Conservation (phyloP, 371 early-diverging fungal genomes). For the Parasitella parasitica region DNA sequence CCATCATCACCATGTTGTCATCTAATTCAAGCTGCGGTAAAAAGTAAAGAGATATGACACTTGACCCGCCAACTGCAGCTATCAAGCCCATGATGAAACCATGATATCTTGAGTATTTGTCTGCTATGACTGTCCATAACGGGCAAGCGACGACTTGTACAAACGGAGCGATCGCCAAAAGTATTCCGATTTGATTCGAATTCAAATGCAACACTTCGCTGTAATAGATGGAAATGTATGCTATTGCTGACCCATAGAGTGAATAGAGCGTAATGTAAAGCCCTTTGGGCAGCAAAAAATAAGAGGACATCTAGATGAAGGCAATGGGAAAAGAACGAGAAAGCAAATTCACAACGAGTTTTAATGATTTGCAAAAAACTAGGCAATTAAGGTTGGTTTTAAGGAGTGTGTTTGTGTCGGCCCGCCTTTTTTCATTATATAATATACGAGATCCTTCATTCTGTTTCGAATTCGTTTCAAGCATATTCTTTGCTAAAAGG, state of each 20-base stretch:
- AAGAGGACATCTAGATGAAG: background rate
- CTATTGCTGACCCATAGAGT: constrained; percentile 34
- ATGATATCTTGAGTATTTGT: constrained; percentile 28
- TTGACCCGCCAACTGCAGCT: constrained; percentile 30
- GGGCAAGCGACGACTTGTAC: constrained; percentile 39
- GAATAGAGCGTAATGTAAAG: constrained; percentile 34
- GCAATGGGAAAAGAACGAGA: background rate
- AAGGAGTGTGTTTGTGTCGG: background rate
- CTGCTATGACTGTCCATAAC: constrained; percentile 36
- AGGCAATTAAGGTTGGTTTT: background rate
- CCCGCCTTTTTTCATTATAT: background rate
- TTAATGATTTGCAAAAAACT: background rate
- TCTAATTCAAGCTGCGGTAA: constrained; percentile 14
- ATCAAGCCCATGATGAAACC: constrained; percentile 34
- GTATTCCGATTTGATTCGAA: constrained; percentile 34
- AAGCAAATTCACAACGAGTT: background rate
- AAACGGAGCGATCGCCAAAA: constrained; percentile 41
- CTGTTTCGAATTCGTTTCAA: background rate
- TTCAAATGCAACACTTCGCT: constrained; percentile 31
- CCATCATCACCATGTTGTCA: constrained; percentile 4
- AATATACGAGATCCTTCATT: background rate
- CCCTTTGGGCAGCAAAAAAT: constrained; percentile 25
- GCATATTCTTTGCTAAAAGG: background rate
- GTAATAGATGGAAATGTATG: constrained; percentile 36
- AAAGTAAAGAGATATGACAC: constrained; percentile 23